Percentiles rank a stretch among this genome's conserved stretches.
Evolutionary conservation across 257 asterid species (phyloP).

Genomic region (Plantago elongata): DNA sequence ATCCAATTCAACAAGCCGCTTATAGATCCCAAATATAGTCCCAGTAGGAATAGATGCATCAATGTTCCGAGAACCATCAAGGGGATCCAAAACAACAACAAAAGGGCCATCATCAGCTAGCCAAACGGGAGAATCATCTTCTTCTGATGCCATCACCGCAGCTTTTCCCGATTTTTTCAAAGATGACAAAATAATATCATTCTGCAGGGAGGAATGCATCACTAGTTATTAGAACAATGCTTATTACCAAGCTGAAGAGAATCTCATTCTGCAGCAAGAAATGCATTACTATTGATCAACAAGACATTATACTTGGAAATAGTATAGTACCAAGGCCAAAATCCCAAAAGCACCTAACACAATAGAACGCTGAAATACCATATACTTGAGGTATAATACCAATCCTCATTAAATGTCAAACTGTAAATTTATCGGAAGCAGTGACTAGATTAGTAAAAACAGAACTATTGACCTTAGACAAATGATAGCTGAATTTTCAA

Average conservation of each 20-base stretch:
- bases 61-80: conserved; percentile 88
- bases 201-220: conserved; percentile 40
- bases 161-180: conserved; percentile 76
- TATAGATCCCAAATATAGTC: conserved; percentile 80
- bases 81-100: conserved; percentile 83
- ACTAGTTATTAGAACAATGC: conserved; percentile 1
- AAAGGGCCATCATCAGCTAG: conserved; percentile 72
- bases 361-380: no score
- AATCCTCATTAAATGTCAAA: no score
- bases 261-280: not conserved
- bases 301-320: no score
- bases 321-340: no score
- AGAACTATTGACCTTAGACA: no score
- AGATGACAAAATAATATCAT: conserved; percentile 71
- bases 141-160: conserved; percentile 96
- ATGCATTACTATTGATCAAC: no score
- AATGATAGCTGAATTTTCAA: no score
- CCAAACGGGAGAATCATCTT: conserved; percentile 92
- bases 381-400: no score
- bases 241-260: not conserved
- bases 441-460: no score
- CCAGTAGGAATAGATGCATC: conserved; percentile 99
- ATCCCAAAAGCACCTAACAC: no score
- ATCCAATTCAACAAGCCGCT: conserved; percentile 65
- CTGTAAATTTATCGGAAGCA: no score